Percentiles rank a stretch among this genome's conserved stretches.
Evolutionary conservation across 106 monocot species (phyloP).

Genomic region (Allium fistulosum): DNA sequence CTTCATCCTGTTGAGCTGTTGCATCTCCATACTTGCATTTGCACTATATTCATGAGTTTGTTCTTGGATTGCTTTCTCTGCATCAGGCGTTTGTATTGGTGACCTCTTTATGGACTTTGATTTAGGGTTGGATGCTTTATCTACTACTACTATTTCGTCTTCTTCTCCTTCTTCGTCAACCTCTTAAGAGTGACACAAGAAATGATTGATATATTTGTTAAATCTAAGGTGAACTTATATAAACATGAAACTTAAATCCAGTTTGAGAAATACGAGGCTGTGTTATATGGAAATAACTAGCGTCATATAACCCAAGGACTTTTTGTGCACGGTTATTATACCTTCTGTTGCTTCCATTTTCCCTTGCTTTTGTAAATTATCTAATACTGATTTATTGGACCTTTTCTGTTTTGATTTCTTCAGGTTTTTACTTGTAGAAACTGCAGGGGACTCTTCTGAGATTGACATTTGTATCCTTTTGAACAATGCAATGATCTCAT

Average conservation of each 20-base stretch:
- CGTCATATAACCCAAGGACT: neutral
- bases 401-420: constrained; percentile 3
- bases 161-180: too few relatives aligned
- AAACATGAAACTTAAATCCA: too few relatives aligned
- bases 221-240: too few relatives aligned
- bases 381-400: constrained; percentile 15
- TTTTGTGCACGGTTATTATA: neutral
- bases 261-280: too few relatives aligned
- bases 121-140: too few relatives aligned
- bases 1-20: constrained; percentile 27
- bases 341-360: constrained; percentile 17
- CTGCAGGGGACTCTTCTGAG: constrained; percentile 14
- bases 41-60: neutral
- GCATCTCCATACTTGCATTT: neutral
- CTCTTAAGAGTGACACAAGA: too few relatives aligned
- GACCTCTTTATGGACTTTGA: too few relatives aligned
- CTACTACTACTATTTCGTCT: too few relatives aligned
- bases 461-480: constrained; percentile 54
- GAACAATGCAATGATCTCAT: constrained; percentile 45
- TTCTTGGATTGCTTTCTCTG: neutral
- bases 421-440: constrained; percentile 14
- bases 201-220: too few relatives aligned
- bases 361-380: neutral
- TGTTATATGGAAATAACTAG: too few relatives aligned
- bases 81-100: neutral